These are phyloP conservation scores for Posidonia oceanica DNA, from an alignment of 116 monocot species.

Conservation along the genomic window DNA sequence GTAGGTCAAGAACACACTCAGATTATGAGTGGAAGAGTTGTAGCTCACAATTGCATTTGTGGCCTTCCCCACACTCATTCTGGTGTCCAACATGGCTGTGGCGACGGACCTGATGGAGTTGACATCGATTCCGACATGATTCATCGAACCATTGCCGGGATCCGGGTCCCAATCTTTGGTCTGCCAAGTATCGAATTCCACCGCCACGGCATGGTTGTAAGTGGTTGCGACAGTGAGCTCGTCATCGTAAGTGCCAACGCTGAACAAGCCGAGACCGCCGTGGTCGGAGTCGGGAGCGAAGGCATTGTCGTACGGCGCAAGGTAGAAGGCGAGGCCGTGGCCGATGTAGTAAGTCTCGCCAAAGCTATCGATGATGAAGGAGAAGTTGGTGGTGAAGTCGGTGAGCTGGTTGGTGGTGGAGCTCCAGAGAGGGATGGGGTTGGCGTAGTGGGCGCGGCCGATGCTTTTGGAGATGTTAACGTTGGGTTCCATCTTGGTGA, in stretches of 20 bases:
- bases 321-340: slow-evolving; percentile 65
- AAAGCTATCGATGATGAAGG: slow-evolving; percentile 29
- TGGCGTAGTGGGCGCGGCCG: slow-evolving; percentile 25
- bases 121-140: slow-evolving; percentile 50
- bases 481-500: slow-evolving; percentile 27
- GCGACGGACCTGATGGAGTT: slow-evolving; percentile 24
- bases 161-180: background rate
- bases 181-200: slow-evolving; percentile 32
- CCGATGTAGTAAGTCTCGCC: slow-evolving; percentile 6
- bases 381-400: slow-evolving; percentile 50
- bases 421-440: slow-evolving; percentile 27
- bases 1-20: slow-evolving; percentile 11
- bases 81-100: slow-evolving; percentile 5
- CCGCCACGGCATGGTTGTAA: slow-evolving; percentile 10
- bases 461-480: slow-evolving; percentile 13
- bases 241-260: background rate
- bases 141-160: background rate
- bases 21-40: slow-evolving; percentile 6
- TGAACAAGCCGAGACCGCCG: slow-evolving; percentile 29
- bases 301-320: slow-evolving; percentile 26
- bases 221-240: background rate
- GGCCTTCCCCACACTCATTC: slow-evolving; percentile 14
- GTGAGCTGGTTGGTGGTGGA: slow-evolving; percentile 10
- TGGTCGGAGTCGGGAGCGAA: slow-evolving; percentile 26
- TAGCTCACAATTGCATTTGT: slow-evolving; percentile 38